These are phyloP conservation scores for Macrotyloma uniflorum DNA, from an alignment of 306 rosid genomes.

Conservation along the genomic window DNA sequence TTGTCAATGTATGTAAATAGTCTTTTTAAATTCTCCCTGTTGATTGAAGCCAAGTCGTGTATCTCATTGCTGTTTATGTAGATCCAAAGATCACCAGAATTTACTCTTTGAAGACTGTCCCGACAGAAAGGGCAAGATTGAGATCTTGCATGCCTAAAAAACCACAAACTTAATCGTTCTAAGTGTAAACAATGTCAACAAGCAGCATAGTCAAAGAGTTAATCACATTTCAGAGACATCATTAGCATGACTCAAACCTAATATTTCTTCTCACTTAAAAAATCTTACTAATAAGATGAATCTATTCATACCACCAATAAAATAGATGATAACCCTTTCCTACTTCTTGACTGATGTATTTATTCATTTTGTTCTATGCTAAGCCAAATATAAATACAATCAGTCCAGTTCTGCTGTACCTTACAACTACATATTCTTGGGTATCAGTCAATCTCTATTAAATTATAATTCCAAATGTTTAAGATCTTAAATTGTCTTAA, in stretches of 20 bases:
- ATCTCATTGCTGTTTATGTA: conserved; percentile 60
- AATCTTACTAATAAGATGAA: not conserved
- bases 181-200: conserved; percentile 4
- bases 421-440: not conserved
- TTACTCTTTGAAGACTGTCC: conserved; percentile 68
- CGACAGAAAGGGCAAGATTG: conserved; percentile 96
- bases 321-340: not conserved
- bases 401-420: not conserved
- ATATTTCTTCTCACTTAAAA: not conserved
- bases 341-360: not conserved
- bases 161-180: not conserved
- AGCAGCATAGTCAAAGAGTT: conserved; percentile 12
- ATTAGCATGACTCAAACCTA: not conserved
- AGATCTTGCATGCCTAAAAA: conserved; percentile 67
- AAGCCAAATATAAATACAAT: not conserved
- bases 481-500: not conserved
- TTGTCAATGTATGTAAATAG: conserved; percentile 71
- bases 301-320: not conserved
- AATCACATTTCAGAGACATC: not conserved
- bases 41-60: conserved; percentile 62
- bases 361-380: not conserved
- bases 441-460: not conserved
- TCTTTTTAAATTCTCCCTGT: conserved; percentile 68
- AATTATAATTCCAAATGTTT: not conserved
- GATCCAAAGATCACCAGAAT: conserved; percentile 89